Evolutionary conservation across 1,139 yeast species (phyloP).

Genomic region (Pichiaceae sp.): DNA sequence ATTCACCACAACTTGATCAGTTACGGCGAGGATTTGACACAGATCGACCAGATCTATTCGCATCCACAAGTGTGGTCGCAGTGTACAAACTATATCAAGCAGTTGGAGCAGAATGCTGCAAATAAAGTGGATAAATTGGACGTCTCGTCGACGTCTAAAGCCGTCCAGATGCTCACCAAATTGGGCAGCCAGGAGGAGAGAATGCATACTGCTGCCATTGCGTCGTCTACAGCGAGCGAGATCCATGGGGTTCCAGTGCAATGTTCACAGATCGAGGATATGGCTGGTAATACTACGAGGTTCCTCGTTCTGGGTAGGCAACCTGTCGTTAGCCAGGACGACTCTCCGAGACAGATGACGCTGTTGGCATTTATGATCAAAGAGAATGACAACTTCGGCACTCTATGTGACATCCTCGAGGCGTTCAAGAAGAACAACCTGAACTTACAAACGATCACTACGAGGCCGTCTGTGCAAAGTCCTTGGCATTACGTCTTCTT

Average conservation of each 20-base stretch:
- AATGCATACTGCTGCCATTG: slow-evolving; percentile 43
- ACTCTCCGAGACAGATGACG: slow-evolving; percentile 29
- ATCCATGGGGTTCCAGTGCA: slow-evolving; percentile 55
- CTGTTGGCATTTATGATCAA: slow-evolving; percentile 56
- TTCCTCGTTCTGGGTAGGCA: slow-evolving; percentile 55
- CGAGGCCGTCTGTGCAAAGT: slow-evolving; percentile 56
- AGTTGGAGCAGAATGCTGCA: slow-evolving; percentile 25
- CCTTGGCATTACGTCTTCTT: slow-evolving; percentile 86
- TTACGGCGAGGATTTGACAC: slow-evolving; percentile 32
- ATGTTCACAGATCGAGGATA: slow-evolving; percentile 57
- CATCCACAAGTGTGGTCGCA: slow-evolving; percentile 99
- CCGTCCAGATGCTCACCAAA: slow-evolving; percentile 56
- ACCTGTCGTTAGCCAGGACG: slow-evolving; percentile 1
- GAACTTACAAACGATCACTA: slow-evolving; percentile 63
- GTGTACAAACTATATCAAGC: slow-evolving; percentile 45
- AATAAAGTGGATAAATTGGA: slow-evolving; percentile 44
- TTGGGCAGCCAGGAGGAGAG: slow-evolving; percentile 26
- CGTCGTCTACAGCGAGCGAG: slow-evolving; percentile 54
- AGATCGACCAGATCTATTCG: slow-evolving; percentile 58
- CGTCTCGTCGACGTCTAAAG: slow-evolving; percentile 72
- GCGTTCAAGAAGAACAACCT: slow-evolving; percentile 50
- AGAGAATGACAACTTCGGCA: slow-evolving; percentile 64
- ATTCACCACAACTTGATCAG: slow-evolving; percentile 74
- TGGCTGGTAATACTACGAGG: slow-evolving; percentile 70
- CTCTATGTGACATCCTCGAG: slow-evolving; percentile 58